Conservation (phyloP, 2,329 filamentous ascomycete genomes). For the Anisogramma anomala region DNA sequence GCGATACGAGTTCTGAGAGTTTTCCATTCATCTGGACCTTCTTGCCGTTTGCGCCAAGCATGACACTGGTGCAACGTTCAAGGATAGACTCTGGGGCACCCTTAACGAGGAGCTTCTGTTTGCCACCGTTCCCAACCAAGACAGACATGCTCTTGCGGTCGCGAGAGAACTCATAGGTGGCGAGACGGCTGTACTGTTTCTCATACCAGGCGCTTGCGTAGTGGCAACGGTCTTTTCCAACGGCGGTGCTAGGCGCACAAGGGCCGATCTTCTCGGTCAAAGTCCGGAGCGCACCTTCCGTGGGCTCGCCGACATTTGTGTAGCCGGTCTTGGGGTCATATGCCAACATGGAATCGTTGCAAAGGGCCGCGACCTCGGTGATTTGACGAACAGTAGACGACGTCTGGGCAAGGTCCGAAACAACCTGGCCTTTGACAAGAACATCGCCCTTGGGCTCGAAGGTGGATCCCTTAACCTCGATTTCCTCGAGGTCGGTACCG, state of each 20-base stretch:
- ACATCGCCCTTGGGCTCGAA: constrained; percentile 76
- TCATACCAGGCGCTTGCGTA: constrained; percentile 79
- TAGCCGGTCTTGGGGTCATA: constrained; percentile 71
- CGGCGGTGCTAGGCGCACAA: constrained; percentile 44
- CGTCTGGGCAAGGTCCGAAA: constrained; percentile 55
- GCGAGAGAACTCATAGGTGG: constrained; percentile 92
- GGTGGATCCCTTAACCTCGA: constrained; percentile 85
- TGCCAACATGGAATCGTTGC: constrained; percentile 77
- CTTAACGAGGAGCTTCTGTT: constrained; percentile 83
- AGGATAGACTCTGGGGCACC: constrained; percentile 91
- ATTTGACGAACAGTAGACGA: constrained; percentile 75
- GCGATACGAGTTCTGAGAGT: constrained; percentile 57
- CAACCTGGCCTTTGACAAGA: constrained; percentile 52
- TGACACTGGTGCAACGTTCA: constrained; percentile 74
- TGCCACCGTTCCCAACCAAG: constrained; percentile 57
- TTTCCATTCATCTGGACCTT: constrained; percentile 60
- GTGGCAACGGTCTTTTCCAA: constrained; percentile 58
- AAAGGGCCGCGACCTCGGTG: constrained; percentile 59
- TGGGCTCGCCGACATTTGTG: constrained; percentile 83
- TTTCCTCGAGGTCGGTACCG: constrained; percentile 66
- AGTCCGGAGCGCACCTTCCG: constrained; percentile 83
- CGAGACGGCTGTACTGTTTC: constrained; percentile 58
- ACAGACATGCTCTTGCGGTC: constrained; percentile 99
- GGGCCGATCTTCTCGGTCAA: constrained; percentile 92
- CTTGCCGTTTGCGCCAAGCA: constrained; percentile 69